These are phyloP conservation scores for Globisporangium emineosum DNA, from an alignment of 352 stramenopile genomes.

Conservation along the genomic window DNA sequence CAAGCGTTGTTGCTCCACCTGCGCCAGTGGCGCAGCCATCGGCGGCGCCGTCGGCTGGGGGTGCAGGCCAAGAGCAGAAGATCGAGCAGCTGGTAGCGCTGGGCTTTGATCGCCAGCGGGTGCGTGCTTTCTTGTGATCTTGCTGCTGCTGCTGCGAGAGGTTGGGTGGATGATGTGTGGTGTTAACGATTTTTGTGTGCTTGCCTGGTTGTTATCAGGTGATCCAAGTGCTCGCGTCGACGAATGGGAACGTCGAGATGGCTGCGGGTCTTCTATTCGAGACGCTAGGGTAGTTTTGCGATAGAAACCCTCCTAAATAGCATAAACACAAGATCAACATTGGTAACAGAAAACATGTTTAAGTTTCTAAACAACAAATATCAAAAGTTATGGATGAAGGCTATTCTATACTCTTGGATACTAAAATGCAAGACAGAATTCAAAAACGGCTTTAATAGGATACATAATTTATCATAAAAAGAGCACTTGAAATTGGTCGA, in stretches of 20 bases:
- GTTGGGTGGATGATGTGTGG: neutral
- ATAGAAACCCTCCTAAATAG: too few species aligned
- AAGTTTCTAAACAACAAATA: too few species aligned
- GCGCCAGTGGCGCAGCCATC: conserved; percentile 11
- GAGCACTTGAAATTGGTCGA: too few species aligned
- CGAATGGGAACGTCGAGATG: conserved; percentile 78
- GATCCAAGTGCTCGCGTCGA: conserved; percentile 57
- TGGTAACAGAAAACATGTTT: too few species aligned
- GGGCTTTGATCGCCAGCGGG: conserved; percentile 60
- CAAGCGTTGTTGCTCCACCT: conserved; percentile 20
- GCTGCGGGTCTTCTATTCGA: conserved; percentile 82
- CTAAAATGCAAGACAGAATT: too few species aligned
- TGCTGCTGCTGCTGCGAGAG: neutral
- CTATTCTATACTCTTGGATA: too few species aligned
- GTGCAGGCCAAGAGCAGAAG: conserved; percentile 40
- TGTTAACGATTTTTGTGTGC: conserved; percentile 16
- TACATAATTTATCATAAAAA: too few species aligned
- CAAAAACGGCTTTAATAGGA: too few species aligned
- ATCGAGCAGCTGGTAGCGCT: conserved; percentile 61
- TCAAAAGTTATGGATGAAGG: too few species aligned
- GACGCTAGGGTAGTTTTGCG: conserved; percentile 32
- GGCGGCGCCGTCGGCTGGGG: neutral
- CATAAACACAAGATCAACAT: too few species aligned
- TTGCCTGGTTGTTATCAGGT: conserved; percentile 33
- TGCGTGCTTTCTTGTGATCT: conserved; percentile 20